phyloP scores from a whole-genome alignment of 2,329 filamentous ascomycete species.

The Cryphonectria parasitica region DNA sequence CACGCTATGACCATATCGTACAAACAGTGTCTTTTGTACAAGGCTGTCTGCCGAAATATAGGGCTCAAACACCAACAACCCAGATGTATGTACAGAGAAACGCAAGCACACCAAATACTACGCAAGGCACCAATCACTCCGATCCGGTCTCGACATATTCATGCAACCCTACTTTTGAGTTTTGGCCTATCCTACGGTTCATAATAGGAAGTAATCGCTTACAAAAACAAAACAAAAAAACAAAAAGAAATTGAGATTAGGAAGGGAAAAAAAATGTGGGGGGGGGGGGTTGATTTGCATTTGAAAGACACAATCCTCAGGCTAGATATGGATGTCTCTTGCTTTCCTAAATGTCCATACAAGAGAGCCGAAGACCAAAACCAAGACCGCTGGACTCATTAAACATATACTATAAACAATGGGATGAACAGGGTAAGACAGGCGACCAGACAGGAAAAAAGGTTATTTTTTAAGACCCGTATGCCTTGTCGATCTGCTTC shows the following conservation, averaged over 20 bases:
- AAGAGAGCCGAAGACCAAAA: neutral
- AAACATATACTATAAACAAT: slow-evolving; percentile 14
- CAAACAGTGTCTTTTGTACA: neutral
- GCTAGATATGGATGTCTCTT: neutral
- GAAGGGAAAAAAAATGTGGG: neutral
- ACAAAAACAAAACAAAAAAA: no score
- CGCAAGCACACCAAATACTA: neutral
- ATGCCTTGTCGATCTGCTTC: slow-evolving; percentile 64
- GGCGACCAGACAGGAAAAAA: neutral
- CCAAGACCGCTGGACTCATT: slow-evolving; percentile 11
- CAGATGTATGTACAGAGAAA: neutral
- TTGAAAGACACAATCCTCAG: slow-evolving; percentile 10
- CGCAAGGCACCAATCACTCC: neutral
- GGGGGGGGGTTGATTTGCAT: neutral
- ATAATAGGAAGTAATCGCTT: slow-evolving; percentile 15
- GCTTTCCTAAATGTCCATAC: neutral
- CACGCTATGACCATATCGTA: neutral
- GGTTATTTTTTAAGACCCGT: slow-evolving; percentile 43
- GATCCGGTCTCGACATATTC: neutral
- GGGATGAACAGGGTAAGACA: neutral
- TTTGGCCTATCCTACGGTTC: slow-evolving; percentile 17
- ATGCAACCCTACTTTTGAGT: neutral
- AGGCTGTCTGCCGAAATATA: neutral
- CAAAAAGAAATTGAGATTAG: no score
- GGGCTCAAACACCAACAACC: neutral